phyloP scores from a whole-genome alignment of 768 basidiomycete species.

The Panellus pusillus region DNA sequence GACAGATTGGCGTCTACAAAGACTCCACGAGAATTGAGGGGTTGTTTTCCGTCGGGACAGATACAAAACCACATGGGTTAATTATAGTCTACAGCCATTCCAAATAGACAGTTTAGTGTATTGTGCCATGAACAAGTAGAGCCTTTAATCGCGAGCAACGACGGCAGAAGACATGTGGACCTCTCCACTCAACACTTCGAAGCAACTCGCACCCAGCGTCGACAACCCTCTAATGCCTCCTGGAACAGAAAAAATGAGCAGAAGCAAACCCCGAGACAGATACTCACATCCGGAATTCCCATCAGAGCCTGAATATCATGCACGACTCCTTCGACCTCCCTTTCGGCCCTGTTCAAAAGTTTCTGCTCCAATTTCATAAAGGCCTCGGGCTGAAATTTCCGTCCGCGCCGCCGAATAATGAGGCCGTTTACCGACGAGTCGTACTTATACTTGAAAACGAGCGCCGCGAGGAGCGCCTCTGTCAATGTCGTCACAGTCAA shows the following conservation, averaged over 20 bases:
- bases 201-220: constrained; percentile 9
- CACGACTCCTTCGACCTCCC: constrained; percentile 37
- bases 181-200: neutral
- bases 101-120: no score
- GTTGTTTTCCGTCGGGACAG: no score
- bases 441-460: constrained; percentile 37
- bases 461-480: constrained; percentile 40
- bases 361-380: constrained; percentile 9
- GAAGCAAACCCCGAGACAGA: neutral
- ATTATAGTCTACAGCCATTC: no score
- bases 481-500: constrained; percentile 55
- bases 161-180: neutral
- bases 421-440: constrained; percentile 19
- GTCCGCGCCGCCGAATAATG: constrained; percentile 2
- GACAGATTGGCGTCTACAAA: no score
- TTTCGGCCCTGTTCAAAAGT: constrained; percentile 26
- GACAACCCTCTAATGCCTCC: neutral
- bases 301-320: constrained; percentile 37
- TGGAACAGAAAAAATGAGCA: neutral
- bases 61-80: no score
- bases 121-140: no score
- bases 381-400: neutral
- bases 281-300: constrained; percentile 37
- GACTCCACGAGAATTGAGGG: no score
- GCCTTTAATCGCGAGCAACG: no score